phyloP scores from a whole-genome alignment of 805 yeast genomes.

The Kuraishia floccosa region DNA sequence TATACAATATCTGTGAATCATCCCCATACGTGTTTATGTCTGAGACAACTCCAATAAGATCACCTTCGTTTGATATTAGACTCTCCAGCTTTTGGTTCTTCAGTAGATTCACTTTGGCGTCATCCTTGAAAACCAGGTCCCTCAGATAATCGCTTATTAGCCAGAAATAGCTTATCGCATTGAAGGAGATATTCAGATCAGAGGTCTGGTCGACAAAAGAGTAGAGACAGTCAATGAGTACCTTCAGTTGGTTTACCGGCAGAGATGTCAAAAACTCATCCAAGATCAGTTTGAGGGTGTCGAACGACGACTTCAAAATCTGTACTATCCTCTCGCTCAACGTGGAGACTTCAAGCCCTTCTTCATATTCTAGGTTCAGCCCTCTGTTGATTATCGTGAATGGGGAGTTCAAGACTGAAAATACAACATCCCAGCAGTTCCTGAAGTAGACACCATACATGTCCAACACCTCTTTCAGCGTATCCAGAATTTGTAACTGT shows the following conservation, averaged over 20 bases:
- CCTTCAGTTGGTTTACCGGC: conserved; percentile 53
- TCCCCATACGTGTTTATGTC: conserved; percentile 7
- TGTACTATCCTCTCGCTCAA: conserved; percentile 35
- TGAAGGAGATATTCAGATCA: conserved; percentile 82
- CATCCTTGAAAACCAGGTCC: conserved; percentile 18
- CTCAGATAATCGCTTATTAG: conserved; percentile 69
- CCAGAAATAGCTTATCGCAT: conserved; percentile 91
- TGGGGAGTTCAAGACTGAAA: conserved; percentile 49
- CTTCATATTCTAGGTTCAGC: conserved; percentile 8
- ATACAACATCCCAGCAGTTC: conserved; percentile 60
- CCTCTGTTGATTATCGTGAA: conserved; percentile 28
- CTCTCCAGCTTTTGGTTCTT: conserved; percentile 11
- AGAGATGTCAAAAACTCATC: conserved; percentile 74
- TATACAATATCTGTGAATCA: conserved; percentile 15
- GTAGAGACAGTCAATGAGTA: conserved; percentile 60
- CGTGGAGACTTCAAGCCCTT: conserved; percentile 10
- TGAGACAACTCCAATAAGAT: conserved; percentile 16
- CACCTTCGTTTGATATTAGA: conserved; percentile 9
- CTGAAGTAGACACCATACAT: conserved; percentile 55
- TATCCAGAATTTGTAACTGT: conserved; percentile 46
- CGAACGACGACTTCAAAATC: conserved; percentile 62
- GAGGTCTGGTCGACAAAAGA: conserved; percentile 59
- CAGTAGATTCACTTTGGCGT: conserved; percentile 6
- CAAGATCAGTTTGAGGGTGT: conserved; percentile 69
- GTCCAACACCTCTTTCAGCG: conserved; percentile 65